Percentiles rank a stretch among this genome's conserved stretches.
Conservation (phyloP, 2,329 filamentous ascomycete genomes). For the Aspergillus costaricaensis region DNA sequence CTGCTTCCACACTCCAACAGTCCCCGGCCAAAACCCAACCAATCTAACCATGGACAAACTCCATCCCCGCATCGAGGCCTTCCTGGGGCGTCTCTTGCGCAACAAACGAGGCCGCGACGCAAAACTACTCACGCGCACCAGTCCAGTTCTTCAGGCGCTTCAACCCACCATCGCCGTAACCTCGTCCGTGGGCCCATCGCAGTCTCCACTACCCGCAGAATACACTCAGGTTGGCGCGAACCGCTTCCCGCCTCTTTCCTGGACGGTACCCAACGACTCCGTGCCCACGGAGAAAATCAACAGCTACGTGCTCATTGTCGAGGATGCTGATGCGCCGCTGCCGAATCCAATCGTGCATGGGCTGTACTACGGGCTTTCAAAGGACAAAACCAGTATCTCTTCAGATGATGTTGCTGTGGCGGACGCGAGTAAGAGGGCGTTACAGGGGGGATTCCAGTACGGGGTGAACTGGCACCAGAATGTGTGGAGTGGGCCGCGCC, state of each 20-base stretch:
- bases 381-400: conserved; percentile 33
- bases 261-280: conserved; percentile 35
- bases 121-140: conserved; percentile 43
- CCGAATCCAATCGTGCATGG: conserved; percentile 50
- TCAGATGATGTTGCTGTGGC: conserved; percentile 39
- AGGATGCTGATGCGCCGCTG: conserved; percentile 53
- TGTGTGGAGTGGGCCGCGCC: conserved; percentile 50
- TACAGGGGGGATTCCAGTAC: conserved; percentile 49
- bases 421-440: conserved; percentile 22
- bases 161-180: background rate
- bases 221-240: background rate
- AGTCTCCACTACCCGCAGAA: background rate
- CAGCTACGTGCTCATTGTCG: conserved; percentile 47
- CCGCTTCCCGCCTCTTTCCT: conserved; percentile 21
- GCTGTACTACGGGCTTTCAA: conserved; percentile 44
- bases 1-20: background rate
- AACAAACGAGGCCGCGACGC: conserved; percentile 6
- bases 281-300: conserved; percentile 34
- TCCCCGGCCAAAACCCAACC: background rate
- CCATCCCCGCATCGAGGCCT: background rate
- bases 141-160: background rate
- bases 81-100: background rate
- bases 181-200: background rate
- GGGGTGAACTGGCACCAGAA: conserved; percentile 43
- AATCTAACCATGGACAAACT: background rate